A percentile compares a stretch with the other conserved stretches of the same genome.
phyloP scores from a whole-genome alignment of 164 flowering plant species.

The Nymphaea thermarum region DNA sequence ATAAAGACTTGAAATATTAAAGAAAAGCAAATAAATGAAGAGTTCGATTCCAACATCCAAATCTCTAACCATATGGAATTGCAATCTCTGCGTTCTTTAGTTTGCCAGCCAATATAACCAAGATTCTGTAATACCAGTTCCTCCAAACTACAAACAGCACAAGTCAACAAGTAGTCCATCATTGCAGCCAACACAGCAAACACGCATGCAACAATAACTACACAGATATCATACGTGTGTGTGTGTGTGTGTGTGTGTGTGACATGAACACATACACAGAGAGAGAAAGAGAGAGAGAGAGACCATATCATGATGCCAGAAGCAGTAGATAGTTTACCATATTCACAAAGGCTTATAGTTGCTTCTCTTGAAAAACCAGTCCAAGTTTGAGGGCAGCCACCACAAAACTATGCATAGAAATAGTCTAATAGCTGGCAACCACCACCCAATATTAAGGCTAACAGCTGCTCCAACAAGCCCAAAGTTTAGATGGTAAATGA shows the following conservation, averaged over 20 bases:
- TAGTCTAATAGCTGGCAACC: conserved; percentile 19
- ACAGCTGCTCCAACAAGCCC: conserved; percentile 25
- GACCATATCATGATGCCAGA: conserved; percentile 35
- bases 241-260: too few species aligned
- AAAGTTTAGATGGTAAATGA: conserved; percentile 11
- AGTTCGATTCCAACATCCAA: not conserved
- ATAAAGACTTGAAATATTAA: not conserved
- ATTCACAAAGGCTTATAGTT: conserved; percentile 29
- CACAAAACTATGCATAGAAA: conserved; percentile 13
- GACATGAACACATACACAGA: too few species aligned
- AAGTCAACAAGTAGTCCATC: too few species aligned
- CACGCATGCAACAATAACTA: not conserved
- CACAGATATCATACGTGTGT: too few species aligned
- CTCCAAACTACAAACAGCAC: conserved; percentile 52
- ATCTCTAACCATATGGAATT: conserved; percentile 38
- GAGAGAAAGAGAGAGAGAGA: conserved; percentile 3
- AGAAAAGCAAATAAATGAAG: not conserved
- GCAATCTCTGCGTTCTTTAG: conserved; percentile 46
- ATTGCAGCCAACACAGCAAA: too few species aligned
- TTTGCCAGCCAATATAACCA: conserved; percentile 55
- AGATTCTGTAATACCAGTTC: conserved; percentile 58
- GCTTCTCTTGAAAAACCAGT: conserved; percentile 31
- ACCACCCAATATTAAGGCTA: conserved; percentile 21
- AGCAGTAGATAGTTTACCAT: conserved; percentile 30
- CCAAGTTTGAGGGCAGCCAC: conserved; percentile 33